Percentiles rank a stretch among this genome's conserved stretches.
Conservation (phyloP, 2,329 filamentous ascomycete species). For the Trichophaea hybrida region DNA sequence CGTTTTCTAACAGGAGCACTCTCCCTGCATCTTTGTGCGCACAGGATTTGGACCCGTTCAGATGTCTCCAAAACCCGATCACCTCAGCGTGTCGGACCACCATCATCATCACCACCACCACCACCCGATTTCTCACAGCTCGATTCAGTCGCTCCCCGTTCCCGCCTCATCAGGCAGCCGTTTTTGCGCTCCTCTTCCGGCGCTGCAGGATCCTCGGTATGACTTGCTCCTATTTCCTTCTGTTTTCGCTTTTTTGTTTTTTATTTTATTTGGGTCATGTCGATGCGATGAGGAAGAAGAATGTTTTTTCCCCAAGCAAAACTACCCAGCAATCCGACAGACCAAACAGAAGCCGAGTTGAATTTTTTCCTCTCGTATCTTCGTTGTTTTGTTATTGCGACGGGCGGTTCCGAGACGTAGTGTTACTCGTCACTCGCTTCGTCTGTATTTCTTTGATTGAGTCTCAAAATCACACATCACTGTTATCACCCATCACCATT, state of each 20-base stretch:
- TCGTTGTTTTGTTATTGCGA: neutral
- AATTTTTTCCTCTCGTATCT: neutral
- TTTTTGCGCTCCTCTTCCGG: slow-evolving; percentile 23
- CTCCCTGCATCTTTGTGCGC: slow-evolving; percentile 5
- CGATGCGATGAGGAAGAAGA: neutral
- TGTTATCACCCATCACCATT: neutral
- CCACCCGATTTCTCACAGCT: slow-evolving; percentile 21
- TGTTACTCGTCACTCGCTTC: neutral
- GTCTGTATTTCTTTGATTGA: neutral
- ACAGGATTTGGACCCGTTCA: slow-evolving; percentile 25
- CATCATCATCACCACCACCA: neutral
- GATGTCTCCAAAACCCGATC: slow-evolving; percentile 24
- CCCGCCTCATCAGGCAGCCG: slow-evolving; percentile 19
- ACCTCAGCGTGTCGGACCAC: slow-evolving; percentile 20
- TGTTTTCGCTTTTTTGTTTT: neutral
- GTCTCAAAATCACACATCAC: neutral
- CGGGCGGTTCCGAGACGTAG: neutral
- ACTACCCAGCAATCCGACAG: neutral
- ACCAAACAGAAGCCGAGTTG: neutral
- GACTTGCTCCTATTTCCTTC: neutral
- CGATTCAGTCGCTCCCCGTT: slow-evolving; percentile 23
- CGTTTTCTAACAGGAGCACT: neutral
- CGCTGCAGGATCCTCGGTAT: slow-evolving; percentile 23
- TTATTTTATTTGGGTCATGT: neutral
- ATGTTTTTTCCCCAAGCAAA: neutral